Percentiles rank a stretch among this genome's conserved stretches.
Evolutionary conservation across 179 eudicot species (phyloP).

Genomic region (Nepenthes alata): DNA sequence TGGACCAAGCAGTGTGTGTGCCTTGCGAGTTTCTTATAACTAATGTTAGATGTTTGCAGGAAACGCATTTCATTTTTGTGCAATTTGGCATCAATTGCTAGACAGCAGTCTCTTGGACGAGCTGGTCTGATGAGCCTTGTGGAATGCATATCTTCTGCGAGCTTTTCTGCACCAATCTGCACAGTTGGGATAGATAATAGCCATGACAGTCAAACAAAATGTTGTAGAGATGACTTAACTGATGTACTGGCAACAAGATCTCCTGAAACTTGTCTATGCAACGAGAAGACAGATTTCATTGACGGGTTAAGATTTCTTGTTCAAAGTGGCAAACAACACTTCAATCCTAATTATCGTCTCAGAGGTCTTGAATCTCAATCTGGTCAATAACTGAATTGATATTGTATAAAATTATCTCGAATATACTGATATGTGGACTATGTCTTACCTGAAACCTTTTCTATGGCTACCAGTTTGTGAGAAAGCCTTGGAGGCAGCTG

Average conservation of each 20-base stretch:
- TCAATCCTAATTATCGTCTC: slow-evolving; percentile 71
- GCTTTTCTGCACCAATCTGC: slow-evolving; percentile 39
- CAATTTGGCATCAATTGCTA: slow-evolving; percentile 55
- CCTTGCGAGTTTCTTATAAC: too few relatives aligned
- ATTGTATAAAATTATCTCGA: background rate
- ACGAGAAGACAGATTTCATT: slow-evolving; percentile 39
- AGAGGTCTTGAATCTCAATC: slow-evolving; percentile 35
- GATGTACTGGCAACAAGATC: slow-evolving; percentile 14
- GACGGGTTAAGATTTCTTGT: slow-evolving; percentile 62
- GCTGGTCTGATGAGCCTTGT: slow-evolving; percentile 78
- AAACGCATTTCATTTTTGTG: slow-evolving; percentile 42
- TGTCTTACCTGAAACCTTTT: slow-evolving; percentile 11
- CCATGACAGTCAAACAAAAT: slow-evolving; percentile 11
- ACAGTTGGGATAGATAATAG: slow-evolving; percentile 15
- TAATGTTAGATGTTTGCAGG: slow-evolving; percentile 28
- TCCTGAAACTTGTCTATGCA: slow-evolving; percentile 12
- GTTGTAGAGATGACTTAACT: slow-evolving; percentile 14
- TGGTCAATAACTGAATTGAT: background rate
- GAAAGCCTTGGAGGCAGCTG: slow-evolving; percentile 57
- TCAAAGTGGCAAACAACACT: slow-evolving; percentile 89
- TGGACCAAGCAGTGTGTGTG: too few relatives aligned
- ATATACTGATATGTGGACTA: background rate
- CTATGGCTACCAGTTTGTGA: slow-evolving; percentile 51
- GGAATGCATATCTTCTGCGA: slow-evolving; percentile 60
- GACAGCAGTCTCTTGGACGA: slow-evolving; percentile 62